Conservation (phyloP, 495 filamentous ascomycete species). For the Xylaria curta region DNA sequence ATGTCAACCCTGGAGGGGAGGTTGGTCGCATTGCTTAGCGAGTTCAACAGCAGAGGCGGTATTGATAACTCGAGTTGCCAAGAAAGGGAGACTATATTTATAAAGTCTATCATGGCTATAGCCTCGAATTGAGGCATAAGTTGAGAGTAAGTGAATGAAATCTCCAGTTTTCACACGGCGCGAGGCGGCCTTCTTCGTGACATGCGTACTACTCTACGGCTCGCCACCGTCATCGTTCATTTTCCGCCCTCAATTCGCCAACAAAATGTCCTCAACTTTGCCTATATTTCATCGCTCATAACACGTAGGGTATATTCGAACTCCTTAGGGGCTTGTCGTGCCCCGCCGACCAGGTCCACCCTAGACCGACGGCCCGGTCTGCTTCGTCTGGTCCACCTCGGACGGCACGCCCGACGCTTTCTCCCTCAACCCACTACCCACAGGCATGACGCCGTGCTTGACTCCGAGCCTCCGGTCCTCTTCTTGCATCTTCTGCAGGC, state of each 20-base stretch:
- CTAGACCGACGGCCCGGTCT: neutral
- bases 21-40: slow-evolving; percentile 7
- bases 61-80: neutral
- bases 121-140: too few species aligned
- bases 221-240: neutral
- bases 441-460: slow-evolving; percentile 36
- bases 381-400: neutral
- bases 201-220: neutral
- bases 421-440: slow-evolving; percentile 20
- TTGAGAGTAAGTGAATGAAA: neutral
- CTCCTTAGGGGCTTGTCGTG: neutral
- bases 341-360: neutral
- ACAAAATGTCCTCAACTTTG: neutral
- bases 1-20: slow-evolving; percentile 1
- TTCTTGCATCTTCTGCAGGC: slow-evolving; percentile 33
- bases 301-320: neutral
- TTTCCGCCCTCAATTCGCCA: neutral
- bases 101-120: too few species aligned
- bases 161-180: neutral
- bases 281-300: neutral
- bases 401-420: slow-evolving; percentile 5
- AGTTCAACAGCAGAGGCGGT: neutral
- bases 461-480: slow-evolving; percentile 35
- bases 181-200: neutral
- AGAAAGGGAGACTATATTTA: neutral